Conservation (phyloP, 345 rosid species). For the Syzygium aqueum region DNA sequence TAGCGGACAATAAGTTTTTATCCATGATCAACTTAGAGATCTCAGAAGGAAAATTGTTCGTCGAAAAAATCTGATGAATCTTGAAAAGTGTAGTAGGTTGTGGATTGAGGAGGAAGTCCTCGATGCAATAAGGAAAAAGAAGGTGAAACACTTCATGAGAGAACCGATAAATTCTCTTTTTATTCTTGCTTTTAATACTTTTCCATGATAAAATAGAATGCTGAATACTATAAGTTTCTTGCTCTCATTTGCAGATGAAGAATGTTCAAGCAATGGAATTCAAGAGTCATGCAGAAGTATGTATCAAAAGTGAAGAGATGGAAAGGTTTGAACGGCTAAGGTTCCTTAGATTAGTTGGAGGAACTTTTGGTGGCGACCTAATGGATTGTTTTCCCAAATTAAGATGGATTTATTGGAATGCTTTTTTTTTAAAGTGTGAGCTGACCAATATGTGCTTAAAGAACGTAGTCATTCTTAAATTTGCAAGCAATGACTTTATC, state of each 20-base stretch:
- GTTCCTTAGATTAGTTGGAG: neutral
- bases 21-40: neutral
- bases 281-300: accelerated
- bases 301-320: neutral
- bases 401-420: neutral
- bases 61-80: neutral
- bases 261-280: neutral
- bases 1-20: neutral
- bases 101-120: neutral
- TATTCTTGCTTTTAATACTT: neutral
- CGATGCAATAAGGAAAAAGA: neutral
- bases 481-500: neutral
- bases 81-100: neutral
- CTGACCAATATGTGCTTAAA: neutral
- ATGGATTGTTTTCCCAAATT: neutral
- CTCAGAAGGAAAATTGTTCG: neutral
- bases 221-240: neutral
- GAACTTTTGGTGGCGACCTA: neutral
- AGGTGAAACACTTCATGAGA: neutral
- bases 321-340: neutral
- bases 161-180: neutral
- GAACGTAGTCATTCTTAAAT: neutral
- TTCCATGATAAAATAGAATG: neutral
- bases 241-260: neutral
- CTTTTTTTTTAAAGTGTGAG: too few relatives aligned